Percentiles rank a stretch among this genome's conserved stretches.
Conservation (phyloP, 2,329 filamentous ascomycete species). For the Arthrocladium fulminans region DNA sequence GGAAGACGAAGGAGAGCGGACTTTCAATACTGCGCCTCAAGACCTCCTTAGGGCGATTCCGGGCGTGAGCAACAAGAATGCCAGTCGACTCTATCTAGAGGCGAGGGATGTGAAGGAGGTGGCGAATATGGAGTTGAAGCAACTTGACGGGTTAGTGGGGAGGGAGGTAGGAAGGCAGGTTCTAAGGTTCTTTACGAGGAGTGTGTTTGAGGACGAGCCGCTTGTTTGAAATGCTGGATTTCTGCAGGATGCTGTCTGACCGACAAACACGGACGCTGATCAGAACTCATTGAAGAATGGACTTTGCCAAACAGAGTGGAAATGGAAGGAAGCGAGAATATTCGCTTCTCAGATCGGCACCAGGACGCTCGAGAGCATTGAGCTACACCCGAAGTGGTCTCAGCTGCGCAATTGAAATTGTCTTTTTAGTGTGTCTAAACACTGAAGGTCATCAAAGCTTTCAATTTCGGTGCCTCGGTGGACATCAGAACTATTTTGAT, state of each 20-base stretch:
- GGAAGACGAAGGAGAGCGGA: constrained; percentile 53
- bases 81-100: constrained; percentile 62
- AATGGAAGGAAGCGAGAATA: too few species aligned
- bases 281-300: not conserved
- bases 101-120: constrained; percentile 71
- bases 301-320: too few species aligned
- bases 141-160: constrained; percentile 67
- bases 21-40: constrained; percentile 75
- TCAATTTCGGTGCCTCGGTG: not conserved
- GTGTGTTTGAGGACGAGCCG: constrained; percentile 42
- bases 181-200: constrained; percentile 67
- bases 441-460: not conserved
- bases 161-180: constrained; percentile 69
- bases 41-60: constrained; percentile 84
- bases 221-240: not conserved
- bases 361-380: too few species aligned
- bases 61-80: constrained; percentile 70
- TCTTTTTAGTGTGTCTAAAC: not conserved
- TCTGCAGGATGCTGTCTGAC: not conserved
- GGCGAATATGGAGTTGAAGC: constrained; percentile 71
- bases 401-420: not conserved
- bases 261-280: not conserved
- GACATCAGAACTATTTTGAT: too few species aligned
- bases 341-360: too few species aligned
- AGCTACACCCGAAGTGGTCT: not conserved